phyloP scores from a whole-genome alignment of 495 filamentous ascomycete species.

The Glutinoglossum americanum region DNA sequence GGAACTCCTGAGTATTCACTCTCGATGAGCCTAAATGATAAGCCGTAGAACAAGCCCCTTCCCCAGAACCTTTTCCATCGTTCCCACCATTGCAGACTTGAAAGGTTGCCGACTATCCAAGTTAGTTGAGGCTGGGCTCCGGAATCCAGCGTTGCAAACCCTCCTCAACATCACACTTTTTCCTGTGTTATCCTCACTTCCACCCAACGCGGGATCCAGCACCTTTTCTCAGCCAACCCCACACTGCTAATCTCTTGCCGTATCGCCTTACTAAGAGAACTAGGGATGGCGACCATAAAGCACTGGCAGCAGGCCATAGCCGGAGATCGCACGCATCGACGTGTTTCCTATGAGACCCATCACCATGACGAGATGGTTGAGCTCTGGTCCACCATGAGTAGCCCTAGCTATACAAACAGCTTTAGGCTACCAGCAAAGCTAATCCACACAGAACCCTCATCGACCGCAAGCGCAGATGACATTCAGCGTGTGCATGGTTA shows the following conservation, averaged over 20 bases:
- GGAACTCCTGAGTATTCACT: neutral
- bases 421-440: neutral
- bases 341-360: neutral
- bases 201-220: neutral
- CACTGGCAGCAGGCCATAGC: neutral
- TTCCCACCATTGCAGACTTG: neutral
- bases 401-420: neutral
- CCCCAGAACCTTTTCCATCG: neutral
- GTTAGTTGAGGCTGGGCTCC: too few relatives aligned
- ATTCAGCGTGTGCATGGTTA: neutral
- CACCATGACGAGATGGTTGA: neutral
- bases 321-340: neutral
- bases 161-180: neutral
- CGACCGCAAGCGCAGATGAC: neutral
- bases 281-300: neutral
- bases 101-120: neutral
- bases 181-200: neutral
- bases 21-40: neutral
- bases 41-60: neutral
- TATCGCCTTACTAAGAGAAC: neutral
- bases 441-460: neutral
- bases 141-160: too few relatives aligned
- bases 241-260: neutral
- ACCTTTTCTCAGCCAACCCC: neutral
- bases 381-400: neutral